Evolutionary conservation across 768 basidiomycete species (phyloP).

Genomic region (Mycena metata): DNA sequence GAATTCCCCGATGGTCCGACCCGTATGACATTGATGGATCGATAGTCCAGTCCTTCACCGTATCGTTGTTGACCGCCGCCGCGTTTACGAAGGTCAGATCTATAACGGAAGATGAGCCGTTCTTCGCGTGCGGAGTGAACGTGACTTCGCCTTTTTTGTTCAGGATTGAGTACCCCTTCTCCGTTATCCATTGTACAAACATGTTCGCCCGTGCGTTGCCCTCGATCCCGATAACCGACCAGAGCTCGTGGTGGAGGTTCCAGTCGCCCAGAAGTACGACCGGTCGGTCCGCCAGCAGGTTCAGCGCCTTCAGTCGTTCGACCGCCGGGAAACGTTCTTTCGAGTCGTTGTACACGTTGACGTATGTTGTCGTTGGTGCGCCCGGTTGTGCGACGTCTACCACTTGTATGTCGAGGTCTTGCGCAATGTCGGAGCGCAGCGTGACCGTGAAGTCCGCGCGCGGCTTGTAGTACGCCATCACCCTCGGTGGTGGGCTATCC

Average conservation of each 20-base stretch:
- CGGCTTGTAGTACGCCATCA: conserved; percentile 39
- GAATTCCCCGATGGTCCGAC: conserved; percentile 2
- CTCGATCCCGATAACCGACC: background rate
- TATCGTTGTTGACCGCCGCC: background rate
- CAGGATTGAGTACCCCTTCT: background rate
- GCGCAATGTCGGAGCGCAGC: conserved; percentile 40
- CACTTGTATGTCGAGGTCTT: conserved; percentile 43
- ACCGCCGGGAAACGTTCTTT: background rate
- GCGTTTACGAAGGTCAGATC: conserved; percentile 13
- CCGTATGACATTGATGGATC: conserved; percentile 13
- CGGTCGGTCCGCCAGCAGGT: background rate
- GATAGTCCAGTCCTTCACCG: conserved; percentile 7
- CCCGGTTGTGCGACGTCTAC: conserved; percentile 40
- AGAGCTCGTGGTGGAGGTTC: conserved; percentile 22
- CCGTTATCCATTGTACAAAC: conserved; percentile 9
- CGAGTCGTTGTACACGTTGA: conserved; percentile 47
- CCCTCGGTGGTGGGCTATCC: background rate
- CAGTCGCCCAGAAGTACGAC: background rate
- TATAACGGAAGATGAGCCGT: conserved; percentile 7
- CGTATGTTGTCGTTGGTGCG: conserved; percentile 33
- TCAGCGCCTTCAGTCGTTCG: background rate
- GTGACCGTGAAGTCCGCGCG: conserved; percentile 41
- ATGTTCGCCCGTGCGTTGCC: background rate
- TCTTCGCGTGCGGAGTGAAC: background rate
- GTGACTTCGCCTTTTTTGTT: conserved; percentile 20